phyloP scores from a whole-genome alignment of 768 basidiomycete species.

The Cystobasidium tubakii region DNA sequence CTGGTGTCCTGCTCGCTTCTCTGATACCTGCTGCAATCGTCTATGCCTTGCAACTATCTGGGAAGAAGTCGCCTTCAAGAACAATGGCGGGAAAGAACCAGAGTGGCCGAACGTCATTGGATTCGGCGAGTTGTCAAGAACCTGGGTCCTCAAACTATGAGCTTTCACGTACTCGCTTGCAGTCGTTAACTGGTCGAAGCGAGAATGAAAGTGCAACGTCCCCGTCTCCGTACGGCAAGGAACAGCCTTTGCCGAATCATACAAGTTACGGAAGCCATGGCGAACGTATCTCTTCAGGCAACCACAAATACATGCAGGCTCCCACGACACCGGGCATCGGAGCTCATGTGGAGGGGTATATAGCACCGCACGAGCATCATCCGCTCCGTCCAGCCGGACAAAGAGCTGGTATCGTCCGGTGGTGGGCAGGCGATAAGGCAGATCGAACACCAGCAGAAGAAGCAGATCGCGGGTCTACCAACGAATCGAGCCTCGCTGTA shows the following conservation, averaged over 20 bases:
- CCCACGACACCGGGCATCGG: not conserved
- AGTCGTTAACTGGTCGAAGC: conserved; percentile 19
- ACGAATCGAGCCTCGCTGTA: not conserved
- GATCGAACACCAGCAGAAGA: not conserved
- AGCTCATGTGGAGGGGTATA: not conserved
- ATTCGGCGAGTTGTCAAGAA: not conserved
- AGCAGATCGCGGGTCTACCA: not conserved
- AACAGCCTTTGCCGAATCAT: not conserved
- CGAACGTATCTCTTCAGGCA: not conserved
- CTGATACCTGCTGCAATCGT: conserved; percentile 50
- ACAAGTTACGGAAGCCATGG: not conserved
- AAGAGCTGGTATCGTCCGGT: conserved; percentile 14
- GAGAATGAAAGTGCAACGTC: not conserved
- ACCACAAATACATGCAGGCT: conserved; percentile 4
- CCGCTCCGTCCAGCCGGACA: not conserved
- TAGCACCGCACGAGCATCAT: not conserved
- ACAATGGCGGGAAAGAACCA: not conserved
- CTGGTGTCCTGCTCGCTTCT: conserved; percentile 55
- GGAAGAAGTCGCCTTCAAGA: conserved; percentile 8
- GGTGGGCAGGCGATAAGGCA: conserved; percentile 32
- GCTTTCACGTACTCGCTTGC: conserved; percentile 5
- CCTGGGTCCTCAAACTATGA: not conserved
- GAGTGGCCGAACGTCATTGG: not conserved
- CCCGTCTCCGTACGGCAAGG: not conserved
- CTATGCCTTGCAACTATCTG: not conserved